Conservation (phyloP, 305 asterid species). For the Fraxinus xanthoxyloides region DNA sequence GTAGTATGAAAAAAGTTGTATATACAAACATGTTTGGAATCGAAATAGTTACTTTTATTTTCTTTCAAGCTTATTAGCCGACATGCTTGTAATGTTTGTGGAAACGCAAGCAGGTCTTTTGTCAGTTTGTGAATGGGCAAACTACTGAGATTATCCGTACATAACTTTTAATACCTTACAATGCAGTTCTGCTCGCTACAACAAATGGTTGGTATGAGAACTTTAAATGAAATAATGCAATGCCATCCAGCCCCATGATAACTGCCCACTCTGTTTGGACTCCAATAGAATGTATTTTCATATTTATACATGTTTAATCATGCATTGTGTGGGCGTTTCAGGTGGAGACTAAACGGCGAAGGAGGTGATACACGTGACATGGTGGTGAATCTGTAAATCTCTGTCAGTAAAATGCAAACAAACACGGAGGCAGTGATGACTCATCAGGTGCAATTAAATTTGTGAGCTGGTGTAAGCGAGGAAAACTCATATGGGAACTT, state of each 20-base stretch:
- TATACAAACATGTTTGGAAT: not conserved
- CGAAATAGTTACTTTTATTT: not conserved
- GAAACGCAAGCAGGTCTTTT: not conserved
- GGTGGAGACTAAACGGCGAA: slow-evolving; percentile 76
- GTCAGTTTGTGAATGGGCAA: not conserved
- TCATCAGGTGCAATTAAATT: slow-evolving; percentile 22
- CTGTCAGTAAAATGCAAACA: slow-evolving; percentile 23
- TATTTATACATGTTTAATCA: not conserved
- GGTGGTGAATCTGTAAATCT: slow-evolving; percentile 16
- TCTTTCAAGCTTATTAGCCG: not conserved
- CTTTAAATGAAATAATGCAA: not conserved
- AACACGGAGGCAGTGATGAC: slow-evolving; percentile 28
- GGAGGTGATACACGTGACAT: slow-evolving; percentile 40
- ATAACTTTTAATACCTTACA: not conserved
- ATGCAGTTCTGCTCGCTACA: not conserved
- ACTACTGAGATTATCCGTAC: not conserved
- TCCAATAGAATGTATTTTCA: not conserved
- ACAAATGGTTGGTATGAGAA: too few species aligned
- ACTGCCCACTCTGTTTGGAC: not conserved
- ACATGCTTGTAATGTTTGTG: not conserved
- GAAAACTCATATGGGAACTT: slow-evolving; percentile 28
- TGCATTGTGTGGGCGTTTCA: slow-evolving; percentile 26
- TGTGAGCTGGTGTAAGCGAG: slow-evolving; percentile 31
- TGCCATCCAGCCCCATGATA: not conserved
- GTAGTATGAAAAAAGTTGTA: not conserved